A percentile compares a stretch with the other conserved stretches of the same genome.
Conservation (phyloP, 305 asterid genomes). For the Petunia hybrid region DNA sequence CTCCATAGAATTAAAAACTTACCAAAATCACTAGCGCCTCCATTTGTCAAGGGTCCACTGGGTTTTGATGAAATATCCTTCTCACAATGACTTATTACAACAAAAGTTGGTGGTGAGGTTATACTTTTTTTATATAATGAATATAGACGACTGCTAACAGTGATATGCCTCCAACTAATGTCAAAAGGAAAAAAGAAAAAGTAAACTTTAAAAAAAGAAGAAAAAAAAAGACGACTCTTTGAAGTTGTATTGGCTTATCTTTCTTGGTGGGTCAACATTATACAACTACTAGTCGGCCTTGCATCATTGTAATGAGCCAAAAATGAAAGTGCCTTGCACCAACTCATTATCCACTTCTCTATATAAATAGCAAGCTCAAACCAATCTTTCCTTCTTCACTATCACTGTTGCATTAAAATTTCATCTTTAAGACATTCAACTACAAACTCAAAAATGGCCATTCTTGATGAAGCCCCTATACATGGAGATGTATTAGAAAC, state of each 20-base stretch:
- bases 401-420: neutral
- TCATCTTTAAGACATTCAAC: neutral
- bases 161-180: neutral
- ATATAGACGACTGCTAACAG: neutral
- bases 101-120: neutral
- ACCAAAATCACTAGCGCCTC: neutral
- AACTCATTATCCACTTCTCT: slow-evolving; percentile 3
- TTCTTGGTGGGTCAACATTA: slow-evolving; percentile 21
- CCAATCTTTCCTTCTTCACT: neutral
- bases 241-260: neutral
- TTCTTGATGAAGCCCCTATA: slow-evolving; percentile 37
- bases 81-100: neutral
- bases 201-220: neutral
- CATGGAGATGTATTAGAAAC: slow-evolving; percentile 58
- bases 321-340: neutral
- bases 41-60: neutral
- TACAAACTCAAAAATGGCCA: neutral
- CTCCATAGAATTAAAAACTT: no score
- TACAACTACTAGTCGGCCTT: neutral
- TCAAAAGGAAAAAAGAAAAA: no score
- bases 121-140: neutral
- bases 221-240: no score
- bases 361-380: neutral
- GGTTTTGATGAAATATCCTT: neutral
- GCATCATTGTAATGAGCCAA: neutral